phyloP scores from a whole-genome alignment of 768 basidiomycete genomes.

The Gyrodon lividus region DNA sequence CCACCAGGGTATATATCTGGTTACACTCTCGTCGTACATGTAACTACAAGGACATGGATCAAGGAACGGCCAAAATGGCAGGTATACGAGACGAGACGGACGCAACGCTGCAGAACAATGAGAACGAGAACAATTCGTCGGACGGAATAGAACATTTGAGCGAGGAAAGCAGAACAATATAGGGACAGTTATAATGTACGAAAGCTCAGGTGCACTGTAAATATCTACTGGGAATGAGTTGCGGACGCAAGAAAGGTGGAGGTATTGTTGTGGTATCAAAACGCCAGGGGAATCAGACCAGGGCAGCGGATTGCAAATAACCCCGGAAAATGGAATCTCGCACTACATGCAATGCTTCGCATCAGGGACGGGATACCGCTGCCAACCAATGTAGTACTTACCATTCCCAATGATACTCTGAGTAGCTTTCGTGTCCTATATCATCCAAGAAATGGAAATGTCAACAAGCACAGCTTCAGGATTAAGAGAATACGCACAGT shows the following conservation, averaged over 20 bases:
- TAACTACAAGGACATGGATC: not conserved
- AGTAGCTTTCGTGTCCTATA: conserved; percentile 78
- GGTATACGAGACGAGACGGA: conserved; percentile 6
- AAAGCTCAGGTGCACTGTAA: not conserved
- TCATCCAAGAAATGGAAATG: conserved; percentile 2
- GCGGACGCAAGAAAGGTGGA: conserved; percentile 9
- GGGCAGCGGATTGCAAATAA: conserved; percentile 68
- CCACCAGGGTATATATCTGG: not conserved
- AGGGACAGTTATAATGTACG: conserved; percentile 9
- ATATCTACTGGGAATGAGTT: not conserved
- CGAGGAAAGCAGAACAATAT: conserved; percentile 1
- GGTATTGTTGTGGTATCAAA: not conserved
- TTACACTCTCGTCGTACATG: not conserved
- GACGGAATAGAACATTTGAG: not conserved
- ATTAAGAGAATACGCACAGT: conserved; percentile 47
- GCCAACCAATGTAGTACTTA: conserved; percentile 31
- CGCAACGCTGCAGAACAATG: not conserved
- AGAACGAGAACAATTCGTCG: not conserved
- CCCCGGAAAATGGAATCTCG: conserved; percentile 77
- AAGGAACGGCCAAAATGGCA: conserved; percentile 17
- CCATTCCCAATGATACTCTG: conserved; percentile 83
- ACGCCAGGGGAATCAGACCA: conserved; percentile 44
- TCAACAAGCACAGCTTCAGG: not conserved
- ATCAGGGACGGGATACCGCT: conserved; percentile 1
- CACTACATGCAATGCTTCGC: conserved; percentile 37